Conservation (phyloP, 1,284 basidiomycete genomes). For the Marasmius oreades region DNA sequence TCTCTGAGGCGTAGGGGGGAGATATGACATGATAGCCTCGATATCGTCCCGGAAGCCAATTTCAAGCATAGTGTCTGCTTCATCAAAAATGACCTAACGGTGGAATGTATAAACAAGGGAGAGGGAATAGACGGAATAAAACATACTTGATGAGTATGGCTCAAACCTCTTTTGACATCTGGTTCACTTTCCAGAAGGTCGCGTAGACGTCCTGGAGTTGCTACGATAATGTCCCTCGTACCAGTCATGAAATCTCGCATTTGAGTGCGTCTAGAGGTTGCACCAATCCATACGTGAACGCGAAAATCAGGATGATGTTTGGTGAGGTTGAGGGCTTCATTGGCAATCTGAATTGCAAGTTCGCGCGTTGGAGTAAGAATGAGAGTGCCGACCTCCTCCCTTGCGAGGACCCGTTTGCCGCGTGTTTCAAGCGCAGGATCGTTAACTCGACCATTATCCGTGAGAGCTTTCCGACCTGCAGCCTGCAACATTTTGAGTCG, state of each 20-base stretch:
- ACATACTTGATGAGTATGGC: constrained; percentile 54
- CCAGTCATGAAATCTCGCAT: constrained; percentile 63
- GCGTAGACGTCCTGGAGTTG: constrained; percentile 87
- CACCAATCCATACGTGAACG: constrained; percentile 82
- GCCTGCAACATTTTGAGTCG: constrained; percentile 52
- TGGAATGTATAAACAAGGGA: neutral
- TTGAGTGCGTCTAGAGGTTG: constrained; percentile 65
- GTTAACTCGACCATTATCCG: constrained; percentile 34
- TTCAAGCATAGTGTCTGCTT: constrained; percentile 93
- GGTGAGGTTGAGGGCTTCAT: constrained; percentile 74
- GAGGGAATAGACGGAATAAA: constrained; percentile 1
- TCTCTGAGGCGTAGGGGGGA: constrained; percentile 68
- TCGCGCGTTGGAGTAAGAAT: constrained; percentile 95
- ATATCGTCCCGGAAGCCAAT: constrained; percentile 96
- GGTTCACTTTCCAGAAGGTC: constrained; percentile 74
- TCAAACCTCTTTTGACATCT: constrained; percentile 50
- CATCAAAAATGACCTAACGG: constrained; percentile 83
- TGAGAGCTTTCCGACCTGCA: constrained; percentile 34
- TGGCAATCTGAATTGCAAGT: constrained; percentile 90
- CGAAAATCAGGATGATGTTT: constrained; percentile 63
- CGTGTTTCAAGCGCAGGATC: constrained; percentile 30
- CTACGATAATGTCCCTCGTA: constrained; percentile 85
- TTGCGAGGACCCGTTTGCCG: constrained; percentile 36
- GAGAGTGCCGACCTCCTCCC: constrained; percentile 65
- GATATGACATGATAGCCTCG: constrained; percentile 64